Percentiles rank a stretch among this genome's conserved stretches.
These are phyloP conservation scores for Phytophthora agathidicida DNA, from an alignment of 352 stramenopile genomes.

Conservation along the genomic window DNA sequence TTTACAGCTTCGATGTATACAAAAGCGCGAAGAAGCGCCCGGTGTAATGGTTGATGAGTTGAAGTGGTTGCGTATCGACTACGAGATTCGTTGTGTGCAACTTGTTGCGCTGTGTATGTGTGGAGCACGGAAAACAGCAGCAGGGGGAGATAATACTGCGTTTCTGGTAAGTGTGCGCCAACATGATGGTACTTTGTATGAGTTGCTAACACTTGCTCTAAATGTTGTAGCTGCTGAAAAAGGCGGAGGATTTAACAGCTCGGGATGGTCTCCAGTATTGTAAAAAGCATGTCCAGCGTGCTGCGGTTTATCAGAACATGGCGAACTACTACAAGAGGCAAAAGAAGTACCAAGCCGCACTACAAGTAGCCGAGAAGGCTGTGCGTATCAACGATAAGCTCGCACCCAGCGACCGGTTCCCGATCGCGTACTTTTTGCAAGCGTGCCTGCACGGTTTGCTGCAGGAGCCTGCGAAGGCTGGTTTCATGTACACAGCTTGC, in stretches of 20 bases:
- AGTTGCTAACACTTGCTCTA: not conserved
- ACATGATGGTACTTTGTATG: not conserved
- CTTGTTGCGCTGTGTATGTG: slow-evolving; percentile 74
- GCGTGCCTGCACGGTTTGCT: slow-evolving; percentile 66
- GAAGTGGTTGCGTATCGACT: slow-evolving; percentile 73
- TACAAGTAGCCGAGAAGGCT: slow-evolving; percentile 65
- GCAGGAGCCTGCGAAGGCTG: slow-evolving; percentile 61
- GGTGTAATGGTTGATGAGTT: slow-evolving; percentile 60
- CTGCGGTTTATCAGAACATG: slow-evolving; percentile 65
- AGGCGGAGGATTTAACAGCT: slow-evolving; percentile 65
- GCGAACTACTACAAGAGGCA: slow-evolving; percentile 81
- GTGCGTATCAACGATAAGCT: slow-evolving; percentile 71
- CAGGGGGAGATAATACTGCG: slow-evolving; percentile 54
- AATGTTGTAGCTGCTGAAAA: slow-evolving; percentile 58
- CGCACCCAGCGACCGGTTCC: slow-evolving; percentile 48
- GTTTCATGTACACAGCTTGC: slow-evolving; percentile 70
- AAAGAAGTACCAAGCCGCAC: slow-evolving; percentile 71
- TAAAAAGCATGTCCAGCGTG: slow-evolving; percentile 64
- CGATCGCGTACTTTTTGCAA: slow-evolving; percentile 68
- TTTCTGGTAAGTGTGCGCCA: slow-evolving; percentile 50
- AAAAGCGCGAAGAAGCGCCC: slow-evolving; percentile 59
- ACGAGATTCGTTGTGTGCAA: slow-evolving; percentile 78
- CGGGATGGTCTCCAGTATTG: slow-evolving; percentile 68
- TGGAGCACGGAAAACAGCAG: slow-evolving; percentile 55
- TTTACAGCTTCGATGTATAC: slow-evolving; percentile 63